These are phyloP conservation scores for Parastagonospora avenae DNA, from an alignment of 2,329 filamentous ascomycete genomes.

Conservation along the genomic window DNA sequence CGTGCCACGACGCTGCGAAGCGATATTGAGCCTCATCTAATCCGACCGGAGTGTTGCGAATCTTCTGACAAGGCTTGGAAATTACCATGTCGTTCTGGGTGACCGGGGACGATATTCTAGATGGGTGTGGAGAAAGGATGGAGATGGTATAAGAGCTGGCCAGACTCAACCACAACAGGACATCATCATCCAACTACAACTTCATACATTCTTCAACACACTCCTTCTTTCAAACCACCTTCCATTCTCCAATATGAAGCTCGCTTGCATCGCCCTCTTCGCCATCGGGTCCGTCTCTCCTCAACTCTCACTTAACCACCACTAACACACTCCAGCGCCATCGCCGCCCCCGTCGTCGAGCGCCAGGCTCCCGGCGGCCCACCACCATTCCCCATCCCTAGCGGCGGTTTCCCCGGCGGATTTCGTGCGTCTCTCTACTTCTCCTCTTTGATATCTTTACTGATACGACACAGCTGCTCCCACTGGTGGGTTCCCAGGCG, in stretches of 20 bases:
- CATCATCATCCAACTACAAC: not conserved
- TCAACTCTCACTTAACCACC: not conserved
- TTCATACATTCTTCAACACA: not conserved
- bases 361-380: conserved; percentile 6
- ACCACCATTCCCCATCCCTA: not conserved
- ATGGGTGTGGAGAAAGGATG: not conserved
- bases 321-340: conserved; percentile 11
- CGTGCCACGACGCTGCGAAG: not conserved
- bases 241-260: conserved; percentile 10
- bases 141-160: not conserved
- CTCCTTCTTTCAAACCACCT: not conserved
- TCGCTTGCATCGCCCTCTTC: conserved; percentile 12
- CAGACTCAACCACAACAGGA: not conserved
- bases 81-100: conserved; percentile 1
- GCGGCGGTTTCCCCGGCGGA: not conserved
- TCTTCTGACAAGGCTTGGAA: not conserved
- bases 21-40: conserved; percentile 17
- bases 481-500: conserved; percentile 1
- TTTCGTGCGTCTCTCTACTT: not conserved
- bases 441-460: not conserved
- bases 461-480: not conserved
- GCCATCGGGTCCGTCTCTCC: conserved; percentile 10
- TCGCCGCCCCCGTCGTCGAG: conserved; percentile 14
- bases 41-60: not conserved
- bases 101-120: not conserved